These are phyloP conservation scores for Colletotrichum cereale DNA, from an alignment of 2,329 filamentous ascomycete species.

Conservation along the genomic window DNA sequence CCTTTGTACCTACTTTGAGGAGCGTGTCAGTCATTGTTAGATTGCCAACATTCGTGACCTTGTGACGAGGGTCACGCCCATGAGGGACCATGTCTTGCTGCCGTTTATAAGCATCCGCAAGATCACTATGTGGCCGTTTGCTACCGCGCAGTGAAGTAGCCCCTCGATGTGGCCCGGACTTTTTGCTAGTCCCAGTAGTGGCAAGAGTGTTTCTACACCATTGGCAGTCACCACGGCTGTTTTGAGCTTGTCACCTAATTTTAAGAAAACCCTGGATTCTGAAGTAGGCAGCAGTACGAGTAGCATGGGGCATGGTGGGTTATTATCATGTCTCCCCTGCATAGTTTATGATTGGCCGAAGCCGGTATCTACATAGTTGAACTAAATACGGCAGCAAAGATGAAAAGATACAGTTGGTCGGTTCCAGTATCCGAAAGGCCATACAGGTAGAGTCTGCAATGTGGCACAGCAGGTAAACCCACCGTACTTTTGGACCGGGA, in stretches of 20 bases:
- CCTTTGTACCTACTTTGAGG: background rate
- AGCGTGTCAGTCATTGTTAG: background rate
- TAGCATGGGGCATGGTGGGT: too few relatives aligned
- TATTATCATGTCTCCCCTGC: background rate
- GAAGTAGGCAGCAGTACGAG: background rate
- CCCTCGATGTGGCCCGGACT: background rate
- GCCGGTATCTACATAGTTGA: constrained; percentile 1
- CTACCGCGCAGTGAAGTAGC: background rate
- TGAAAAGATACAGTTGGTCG: background rate
- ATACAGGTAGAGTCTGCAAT: background rate
- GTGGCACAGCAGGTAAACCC: background rate
- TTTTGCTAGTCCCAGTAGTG: background rate
- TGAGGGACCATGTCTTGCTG: accelerated
- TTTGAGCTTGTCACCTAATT: background rate
- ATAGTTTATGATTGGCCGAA: background rate
- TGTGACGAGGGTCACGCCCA: background rate
- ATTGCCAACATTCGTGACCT: background rate
- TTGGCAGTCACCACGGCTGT: background rate
- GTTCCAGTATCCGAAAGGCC: background rate
- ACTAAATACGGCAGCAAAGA: background rate
- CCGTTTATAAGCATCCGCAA: background rate
- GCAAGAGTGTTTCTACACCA: background rate
- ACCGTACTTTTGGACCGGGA: background rate
- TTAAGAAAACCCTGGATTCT: too few relatives aligned
- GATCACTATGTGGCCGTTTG: accelerated